Evolutionary conservation across 2,329 filamentous ascomycete genomes (phyloP).

Genomic region (Periconia sp.): DNA sequence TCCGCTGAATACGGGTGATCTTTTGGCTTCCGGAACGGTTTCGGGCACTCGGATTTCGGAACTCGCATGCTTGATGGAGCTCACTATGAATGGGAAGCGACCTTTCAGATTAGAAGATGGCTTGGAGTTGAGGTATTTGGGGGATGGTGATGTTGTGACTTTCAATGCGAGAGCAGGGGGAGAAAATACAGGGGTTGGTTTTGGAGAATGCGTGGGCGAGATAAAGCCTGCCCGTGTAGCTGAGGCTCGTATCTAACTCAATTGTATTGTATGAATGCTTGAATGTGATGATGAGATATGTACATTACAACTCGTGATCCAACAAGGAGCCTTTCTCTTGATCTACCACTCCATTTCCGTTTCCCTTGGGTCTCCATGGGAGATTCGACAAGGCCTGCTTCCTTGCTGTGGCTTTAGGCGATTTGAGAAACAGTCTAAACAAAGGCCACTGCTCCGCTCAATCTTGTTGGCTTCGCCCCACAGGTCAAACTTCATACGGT

Average conservation of each 20-base stretch:
- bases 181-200: conserved; percentile 37
- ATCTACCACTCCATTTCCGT: no score
- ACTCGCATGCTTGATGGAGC: conserved; percentile 48
- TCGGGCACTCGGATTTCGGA: conserved; percentile 41
- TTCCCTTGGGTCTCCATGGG: no score
- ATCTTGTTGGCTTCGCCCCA: no score
- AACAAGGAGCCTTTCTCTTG: no score
- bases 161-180: conserved; percentile 41
- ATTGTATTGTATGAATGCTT: background rate
- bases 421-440: no score
- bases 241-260: background rate
- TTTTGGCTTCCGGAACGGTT: conserved; percentile 50
- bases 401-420: no score
- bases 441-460: no score
- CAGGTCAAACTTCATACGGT: no score
- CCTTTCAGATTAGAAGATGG: conserved; percentile 30
- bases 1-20: conserved; percentile 45
- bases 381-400: no score
- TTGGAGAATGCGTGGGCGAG: conserved; percentile 44
- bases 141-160: conserved; percentile 46
- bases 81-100: conserved; percentile 40
- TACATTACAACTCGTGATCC: no score
- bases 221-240: conserved; percentile 27
- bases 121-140: conserved; percentile 40
- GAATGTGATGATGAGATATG: no score